Percentiles rank a stretch among this genome's conserved stretches.
These are phyloP conservation scores for Allantophomopsis cytisporea DNA, from an alignment of 2,329 filamentous ascomycete genomes.

Conservation along the genomic window DNA sequence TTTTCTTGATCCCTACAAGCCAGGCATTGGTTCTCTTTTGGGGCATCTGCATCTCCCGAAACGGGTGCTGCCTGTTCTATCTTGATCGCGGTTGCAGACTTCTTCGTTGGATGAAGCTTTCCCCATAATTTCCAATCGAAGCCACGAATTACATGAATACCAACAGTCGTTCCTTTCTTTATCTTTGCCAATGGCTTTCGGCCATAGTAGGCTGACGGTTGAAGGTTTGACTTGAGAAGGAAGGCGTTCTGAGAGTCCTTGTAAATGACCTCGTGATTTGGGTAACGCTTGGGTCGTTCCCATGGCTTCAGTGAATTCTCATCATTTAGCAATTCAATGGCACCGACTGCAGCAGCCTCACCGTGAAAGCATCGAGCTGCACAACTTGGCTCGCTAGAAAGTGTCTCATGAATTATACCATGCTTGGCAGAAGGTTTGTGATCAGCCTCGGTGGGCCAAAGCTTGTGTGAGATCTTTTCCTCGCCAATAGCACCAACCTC, in stretches of 20 bases:
- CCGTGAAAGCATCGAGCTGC: conserved; percentile 45
- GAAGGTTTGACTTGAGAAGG: conserved; percentile 72
- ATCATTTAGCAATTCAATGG: conserved; percentile 16
- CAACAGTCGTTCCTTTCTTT: conserved; percentile 62
- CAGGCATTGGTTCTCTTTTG: conserved; percentile 24
- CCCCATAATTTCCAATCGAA: conserved; percentile 74
- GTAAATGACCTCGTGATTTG: conserved; percentile 75
- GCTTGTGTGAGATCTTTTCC: conserved; percentile 67
- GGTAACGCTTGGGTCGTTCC: conserved; percentile 39
- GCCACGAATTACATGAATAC: conserved; percentile 77
- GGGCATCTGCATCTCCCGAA: conserved; percentile 5
- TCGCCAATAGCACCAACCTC: conserved; percentile 84
- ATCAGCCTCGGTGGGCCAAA: conserved; percentile 56
- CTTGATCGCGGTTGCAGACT: conserved; percentile 16
- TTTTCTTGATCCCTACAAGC: conserved; percentile 52
- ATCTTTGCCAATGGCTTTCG: conserved; percentile 74
- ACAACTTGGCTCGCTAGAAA: conserved; percentile 37
- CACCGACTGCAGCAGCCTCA: conserved; percentile 42
- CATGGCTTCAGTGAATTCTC: conserved; percentile 6
- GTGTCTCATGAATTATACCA: neutral
- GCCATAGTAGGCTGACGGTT: conserved; percentile 75
- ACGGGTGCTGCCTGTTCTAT: conserved; percentile 11
- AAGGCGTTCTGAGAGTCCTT: conserved; percentile 66
- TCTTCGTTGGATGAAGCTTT: conserved; percentile 38
- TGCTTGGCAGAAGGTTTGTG: conserved; percentile 16